Base-by-base conservation (phyloP, 495 filamentous ascomycete genomes). In the Aspergillus homomorphus region DNA sequence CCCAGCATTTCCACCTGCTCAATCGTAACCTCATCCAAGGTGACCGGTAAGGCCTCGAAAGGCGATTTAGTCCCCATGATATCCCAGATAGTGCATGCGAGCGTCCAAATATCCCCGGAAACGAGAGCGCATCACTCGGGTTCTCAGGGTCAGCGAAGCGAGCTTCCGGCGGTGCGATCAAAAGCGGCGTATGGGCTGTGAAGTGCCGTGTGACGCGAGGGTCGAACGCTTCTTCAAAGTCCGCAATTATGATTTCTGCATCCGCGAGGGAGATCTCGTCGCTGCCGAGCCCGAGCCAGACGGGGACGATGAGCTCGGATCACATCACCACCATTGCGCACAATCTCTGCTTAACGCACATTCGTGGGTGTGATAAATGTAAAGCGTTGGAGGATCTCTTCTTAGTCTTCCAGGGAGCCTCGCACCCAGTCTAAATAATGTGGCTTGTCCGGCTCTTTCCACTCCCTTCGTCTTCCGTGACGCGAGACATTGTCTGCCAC, bases 71-170 rank as follows among this genome's bases (percentile, higher is more conserved):
- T 44, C 6, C 51, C 58, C 23, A 67, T 46, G 10, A 74, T 54
- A 22, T 63, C 50, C 58, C 66, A 76, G 44, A 72, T 69, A 1
- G 64, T 62, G 55, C 70, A 74, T 9, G 62, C 69, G 23, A 74
- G 62, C 2, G 70, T 67, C 73, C 71, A 74, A 19, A 76, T 64
- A 57, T 74, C 73, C 0, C 65, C 69, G 63, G n/a, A 43, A 66
- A 74, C n/a, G 68, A 68, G 0, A 71, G 62, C 14, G 67, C 57
- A 1, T 53, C 61, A 5, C 57, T 33, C 16, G 65, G 59, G 49
- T 69, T 58, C 26, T 28, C 54, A 0, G 56, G 28, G 3, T 52
- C 15, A 9, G 16, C 48, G 21, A 56, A 56, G 22, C 22, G 24
- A 12, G 54, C 18, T 19, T 56, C 54, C 15, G 54, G 54, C 6